Evolutionary conservation across 2,329 filamentous ascomycete genomes (phyloP).

Genomic region (Aureobasidium sp.): DNA sequence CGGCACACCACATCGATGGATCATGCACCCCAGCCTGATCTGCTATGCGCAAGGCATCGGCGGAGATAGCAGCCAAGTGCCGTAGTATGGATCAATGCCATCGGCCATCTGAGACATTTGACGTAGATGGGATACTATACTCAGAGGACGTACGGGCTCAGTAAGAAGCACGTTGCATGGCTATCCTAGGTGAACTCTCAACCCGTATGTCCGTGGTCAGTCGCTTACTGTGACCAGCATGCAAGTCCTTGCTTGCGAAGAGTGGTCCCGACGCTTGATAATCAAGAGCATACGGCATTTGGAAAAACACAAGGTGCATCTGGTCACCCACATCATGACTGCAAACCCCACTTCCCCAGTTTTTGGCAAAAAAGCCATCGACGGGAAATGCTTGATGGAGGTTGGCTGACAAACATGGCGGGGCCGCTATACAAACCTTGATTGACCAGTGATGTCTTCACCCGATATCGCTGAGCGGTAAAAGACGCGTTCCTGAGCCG

Average conservation of each 20-base stretch:
- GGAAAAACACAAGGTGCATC: neutral
- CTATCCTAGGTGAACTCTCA: neutral
- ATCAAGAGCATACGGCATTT: neutral
- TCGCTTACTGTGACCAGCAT: neutral
- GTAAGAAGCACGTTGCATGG: neutral
- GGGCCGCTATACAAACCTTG: conserved; percentile 6
- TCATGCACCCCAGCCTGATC: neutral
- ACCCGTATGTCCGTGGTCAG: neutral
- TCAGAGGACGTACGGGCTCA: neutral
- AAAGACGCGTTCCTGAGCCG: neutral
- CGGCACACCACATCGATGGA: neutral
- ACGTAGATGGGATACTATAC: neutral
- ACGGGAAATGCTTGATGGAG: neutral
- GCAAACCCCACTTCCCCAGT: conserved; percentile 6
- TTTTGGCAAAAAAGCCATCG: neutral
- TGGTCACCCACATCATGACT: neutral
- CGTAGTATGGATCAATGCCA: neutral
- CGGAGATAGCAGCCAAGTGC: neutral
- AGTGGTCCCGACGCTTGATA: neutral
- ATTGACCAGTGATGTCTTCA: neutral
- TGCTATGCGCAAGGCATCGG: neutral
- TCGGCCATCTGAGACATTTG: conserved; percentile 5
- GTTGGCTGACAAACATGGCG: neutral
- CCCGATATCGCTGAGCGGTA: neutral
- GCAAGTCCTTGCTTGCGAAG: neutral